phyloP scores from a whole-genome alignment of 2,329 filamentous ascomycete species.

The Sordariomycetes sp. region DNA sequence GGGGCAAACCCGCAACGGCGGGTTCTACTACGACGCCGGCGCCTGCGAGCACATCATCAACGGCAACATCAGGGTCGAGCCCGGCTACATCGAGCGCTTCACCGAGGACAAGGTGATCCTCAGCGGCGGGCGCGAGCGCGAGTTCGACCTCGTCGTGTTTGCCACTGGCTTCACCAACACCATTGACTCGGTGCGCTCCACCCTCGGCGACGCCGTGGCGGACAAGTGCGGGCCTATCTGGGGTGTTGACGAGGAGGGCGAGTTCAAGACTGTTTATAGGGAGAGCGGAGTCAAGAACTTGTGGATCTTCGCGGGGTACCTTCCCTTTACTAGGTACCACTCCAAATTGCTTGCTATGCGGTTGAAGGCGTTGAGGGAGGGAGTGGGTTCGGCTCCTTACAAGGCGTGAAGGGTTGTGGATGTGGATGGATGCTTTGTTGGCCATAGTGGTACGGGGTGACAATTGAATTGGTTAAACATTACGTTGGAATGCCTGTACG shows the following conservation, averaged over 20 bases:
- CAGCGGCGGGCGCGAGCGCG: slow-evolving; percentile 15
- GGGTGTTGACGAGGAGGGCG: slow-evolving; percentile 33
- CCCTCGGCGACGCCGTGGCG: slow-evolving; percentile 34
- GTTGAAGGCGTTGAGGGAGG: slow-evolving; percentile 14
- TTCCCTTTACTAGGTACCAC: slow-evolving; percentile 18
- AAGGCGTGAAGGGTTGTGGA: slow-evolving; percentile 7
- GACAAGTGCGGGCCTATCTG: slow-evolving; percentile 30
- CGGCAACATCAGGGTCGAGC: slow-evolving; percentile 5
- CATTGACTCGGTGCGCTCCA: slow-evolving; percentile 30
- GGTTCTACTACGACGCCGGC: neutral
- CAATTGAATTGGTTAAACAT: neutral
- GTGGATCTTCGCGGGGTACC: slow-evolving; percentile 22
- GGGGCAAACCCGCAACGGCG: slow-evolving; percentile 12
- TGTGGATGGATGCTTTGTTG: neutral
- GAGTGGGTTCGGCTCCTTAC: slow-evolving; percentile 8
- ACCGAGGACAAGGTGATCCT: slow-evolving; percentile 18
- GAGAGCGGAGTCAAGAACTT: slow-evolving; percentile 19
- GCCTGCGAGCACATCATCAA: neutral
- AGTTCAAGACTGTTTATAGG: slow-evolving; percentile 20
- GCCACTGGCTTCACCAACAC: slow-evolving; percentile 38
- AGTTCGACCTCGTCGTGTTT: slow-evolving; percentile 28
- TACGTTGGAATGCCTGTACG: too few species aligned
- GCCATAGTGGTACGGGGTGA: neutral
- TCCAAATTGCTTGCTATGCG: slow-evolving; percentile 19
- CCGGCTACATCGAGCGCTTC: slow-evolving; percentile 14